Conservation (phyloP, 805 yeast genomes). For the Yarrowia sp. region DNA sequence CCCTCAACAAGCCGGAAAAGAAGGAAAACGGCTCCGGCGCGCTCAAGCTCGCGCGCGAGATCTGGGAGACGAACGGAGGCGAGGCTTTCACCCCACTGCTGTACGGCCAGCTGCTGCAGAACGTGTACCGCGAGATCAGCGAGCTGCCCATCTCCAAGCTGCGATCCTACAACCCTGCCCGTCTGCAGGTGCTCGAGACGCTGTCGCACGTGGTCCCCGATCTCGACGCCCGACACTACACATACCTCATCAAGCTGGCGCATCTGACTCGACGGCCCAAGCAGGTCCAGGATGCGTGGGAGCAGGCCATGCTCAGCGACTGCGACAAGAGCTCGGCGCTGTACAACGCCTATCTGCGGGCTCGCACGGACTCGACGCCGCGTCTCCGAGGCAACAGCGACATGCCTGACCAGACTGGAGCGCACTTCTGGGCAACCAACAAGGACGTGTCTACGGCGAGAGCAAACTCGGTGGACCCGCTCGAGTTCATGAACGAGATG, state of each 20-base stretch:
- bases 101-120: neutral
- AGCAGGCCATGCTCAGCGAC: slow-evolving; percentile 16
- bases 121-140: neutral
- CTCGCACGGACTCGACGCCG: slow-evolving; percentile 35
- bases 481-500: slow-evolving; percentile 35
- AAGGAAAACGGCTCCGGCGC: neutral
- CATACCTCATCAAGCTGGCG: neutral
- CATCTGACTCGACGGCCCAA: neutral
- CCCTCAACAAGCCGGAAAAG: neutral
- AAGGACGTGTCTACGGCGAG: neutral
- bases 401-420: neutral
- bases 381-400: slow-evolving; percentile 34
- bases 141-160: neutral
- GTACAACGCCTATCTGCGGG: slow-evolving; percentile 40
- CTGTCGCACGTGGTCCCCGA: neutral
- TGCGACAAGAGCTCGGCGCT: slow-evolving; percentile 33
- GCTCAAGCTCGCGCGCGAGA: neutral
- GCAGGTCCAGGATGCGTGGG: slow-evolving; percentile 2
- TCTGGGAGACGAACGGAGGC: neutral
- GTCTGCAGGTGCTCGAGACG: neutral
- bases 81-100: neutral
- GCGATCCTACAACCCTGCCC: neutral
- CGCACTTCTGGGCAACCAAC: slow-evolving; percentile 5
- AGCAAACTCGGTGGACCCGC: slow-evolving; percentile 17
- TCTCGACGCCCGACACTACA: neutral